Evolutionary conservation across 1,139 yeast species (phyloP), one percentile per base, ranked within the genome.

Genomic region (Pichia sp.): DNA sequence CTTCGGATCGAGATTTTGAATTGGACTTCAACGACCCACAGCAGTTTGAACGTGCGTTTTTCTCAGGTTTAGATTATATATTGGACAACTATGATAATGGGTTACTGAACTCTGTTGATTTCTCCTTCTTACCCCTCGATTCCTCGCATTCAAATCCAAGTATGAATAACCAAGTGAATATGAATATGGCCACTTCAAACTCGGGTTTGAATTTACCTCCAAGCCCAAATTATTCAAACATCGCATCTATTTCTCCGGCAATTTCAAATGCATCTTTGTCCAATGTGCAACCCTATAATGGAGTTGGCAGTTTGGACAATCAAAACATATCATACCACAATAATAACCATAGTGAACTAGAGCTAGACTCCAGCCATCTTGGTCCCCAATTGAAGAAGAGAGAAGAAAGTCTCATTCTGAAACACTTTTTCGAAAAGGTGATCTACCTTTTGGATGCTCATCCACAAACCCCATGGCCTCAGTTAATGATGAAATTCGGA

Each of bases 391-490:
- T 60, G 10, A 58, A 57, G 30, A 59, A 56, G 16, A 53, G 64
- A 33, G 83, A 80, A 57, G 84, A 80, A 58, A 78, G 73, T 55
- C 73, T 72, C 70, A 76, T 79, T 73, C 63, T 80, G 55, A 76
- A 74, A 55, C 84, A 80, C 63, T 80, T 79, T 61, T 80, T 80
- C 64, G 75, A 77, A 59, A 76, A 77, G 58, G 69, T 80, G 34
- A 64, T 80, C 3, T 83, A 81, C 0, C 62, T 80, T 42, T 63
- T 80, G 27, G 84, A 80, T 65, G 81, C 82, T 0, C 83, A 79
- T 62, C 84, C 84, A 0, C 76, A 77, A 49, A 72, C 81, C 0
- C 84, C 84, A 2, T 79, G 83, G 83, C 84, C 84, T 0, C 80
- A 79, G 55, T 64, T 80, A 51, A 81, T 83, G 34, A 67, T 80